Percentiles rank a stretch among this genome's conserved stretches.
phyloP scores from a whole-genome alignment of 257 asterid genomes.

The Solanum bulbocastanum region DNA sequence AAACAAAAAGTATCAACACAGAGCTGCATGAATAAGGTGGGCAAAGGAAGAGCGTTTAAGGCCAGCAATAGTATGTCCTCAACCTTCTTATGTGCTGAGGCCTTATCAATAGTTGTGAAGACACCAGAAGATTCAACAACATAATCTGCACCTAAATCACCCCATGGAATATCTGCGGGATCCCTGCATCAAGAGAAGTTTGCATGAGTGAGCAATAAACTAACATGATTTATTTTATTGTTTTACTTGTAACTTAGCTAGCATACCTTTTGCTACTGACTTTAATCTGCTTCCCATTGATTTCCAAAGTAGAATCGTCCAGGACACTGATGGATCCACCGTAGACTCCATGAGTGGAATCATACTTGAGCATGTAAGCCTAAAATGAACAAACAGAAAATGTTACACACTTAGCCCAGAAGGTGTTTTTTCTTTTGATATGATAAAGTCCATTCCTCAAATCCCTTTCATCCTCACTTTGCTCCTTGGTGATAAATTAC shows the following conservation, averaged over 20 bases:
- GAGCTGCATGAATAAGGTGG: neutral
- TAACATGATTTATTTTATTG: neutral
- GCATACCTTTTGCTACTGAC: conserved; percentile 66
- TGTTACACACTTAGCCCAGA: neutral
- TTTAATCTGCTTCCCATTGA: conserved; percentile 78
- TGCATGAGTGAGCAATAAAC: conserved; percentile 8
- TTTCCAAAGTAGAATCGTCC: conserved; percentile 84
- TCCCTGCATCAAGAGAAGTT: conserved; percentile 38
- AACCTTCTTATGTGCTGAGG: conserved; percentile 83
- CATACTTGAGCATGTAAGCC: conserved; percentile 99
- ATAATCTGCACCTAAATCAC: conserved; percentile 81
- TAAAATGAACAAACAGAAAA: conserved; percentile 19
- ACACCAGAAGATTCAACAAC: conserved; percentile 94
- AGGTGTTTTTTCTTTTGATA: neutral
- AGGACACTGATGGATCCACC: conserved; percentile 58
- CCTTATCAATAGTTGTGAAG: conserved; percentile 79
- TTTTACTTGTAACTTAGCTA: neutral
- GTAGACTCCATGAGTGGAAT: conserved; percentile 91
- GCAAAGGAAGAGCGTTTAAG: neutral
- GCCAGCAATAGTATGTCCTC: neutral
- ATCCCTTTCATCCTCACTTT: neutral
- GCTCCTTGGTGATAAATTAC: neutral
- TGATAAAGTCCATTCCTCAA: neutral
- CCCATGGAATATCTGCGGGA: conserved; percentile 96
- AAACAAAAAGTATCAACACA: neutral